Conservation (phyloP, 139 green algal species). For the Chlamydomonas schloesseri region DNA sequence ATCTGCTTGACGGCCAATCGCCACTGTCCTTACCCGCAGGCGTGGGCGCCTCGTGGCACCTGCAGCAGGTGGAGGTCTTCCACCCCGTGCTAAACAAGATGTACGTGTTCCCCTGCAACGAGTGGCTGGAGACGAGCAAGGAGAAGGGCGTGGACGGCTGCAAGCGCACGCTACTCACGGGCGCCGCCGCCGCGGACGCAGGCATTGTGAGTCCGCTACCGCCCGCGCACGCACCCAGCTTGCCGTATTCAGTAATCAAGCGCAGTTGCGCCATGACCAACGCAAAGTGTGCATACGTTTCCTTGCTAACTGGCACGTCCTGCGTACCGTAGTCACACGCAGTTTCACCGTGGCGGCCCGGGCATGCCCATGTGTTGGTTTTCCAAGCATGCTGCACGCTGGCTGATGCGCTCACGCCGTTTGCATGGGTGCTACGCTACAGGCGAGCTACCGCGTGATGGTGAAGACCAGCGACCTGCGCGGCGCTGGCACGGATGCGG, state of each 20-base stretch:
- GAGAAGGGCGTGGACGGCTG: slow-evolving; percentile 54
- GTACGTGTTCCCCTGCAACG: slow-evolving; percentile 62
- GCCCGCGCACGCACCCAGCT: no score
- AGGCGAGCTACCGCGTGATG: slow-evolving; percentile 33
- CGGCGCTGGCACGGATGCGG: slow-evolving; percentile 73
- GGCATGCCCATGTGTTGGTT: no score
- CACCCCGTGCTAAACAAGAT: slow-evolving; percentile 47
- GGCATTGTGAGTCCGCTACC: background rate
- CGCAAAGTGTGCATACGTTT: no score
- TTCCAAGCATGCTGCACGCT: no score
- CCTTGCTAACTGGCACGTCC: no score
- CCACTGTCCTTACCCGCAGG: background rate
- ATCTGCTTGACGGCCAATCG: background rate
- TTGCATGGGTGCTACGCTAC: no score
- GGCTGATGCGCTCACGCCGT: no score
- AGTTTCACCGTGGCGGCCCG: no score
- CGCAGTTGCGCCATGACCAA: no score
- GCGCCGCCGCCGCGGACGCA: slow-evolving; percentile 29
- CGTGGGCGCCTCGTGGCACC: slow-evolving; percentile 63
- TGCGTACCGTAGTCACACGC: no score
- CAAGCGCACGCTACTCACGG: slow-evolving; percentile 48
- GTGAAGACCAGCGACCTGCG: slow-evolving; percentile 62
- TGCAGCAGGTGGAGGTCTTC: slow-evolving; percentile 68
- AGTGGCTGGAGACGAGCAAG: slow-evolving; percentile 62
- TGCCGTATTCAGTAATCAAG: no score